phyloP scores from a whole-genome alignment of 1,284 basidiomycete species.

The Sporisorium exsertum region DNA sequence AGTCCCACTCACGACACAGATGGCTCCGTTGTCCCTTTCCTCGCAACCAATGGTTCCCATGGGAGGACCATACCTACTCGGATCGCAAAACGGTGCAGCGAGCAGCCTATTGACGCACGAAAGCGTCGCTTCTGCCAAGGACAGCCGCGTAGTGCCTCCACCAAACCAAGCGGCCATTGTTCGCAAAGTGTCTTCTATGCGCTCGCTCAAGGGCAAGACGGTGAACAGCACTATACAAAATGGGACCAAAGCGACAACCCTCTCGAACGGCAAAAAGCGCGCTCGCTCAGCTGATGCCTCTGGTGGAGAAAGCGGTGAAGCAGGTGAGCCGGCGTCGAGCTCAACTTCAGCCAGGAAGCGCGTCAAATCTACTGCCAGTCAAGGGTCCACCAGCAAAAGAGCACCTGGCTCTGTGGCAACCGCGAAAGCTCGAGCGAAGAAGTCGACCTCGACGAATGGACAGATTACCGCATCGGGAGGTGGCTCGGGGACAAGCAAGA shows the following conservation, averaged over 20 bases:
- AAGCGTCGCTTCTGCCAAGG: constrained; percentile 13
- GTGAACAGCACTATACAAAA: background rate
- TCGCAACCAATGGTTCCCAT: background rate
- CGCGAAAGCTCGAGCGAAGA: constrained; percentile 9
- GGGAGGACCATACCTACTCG: background rate
- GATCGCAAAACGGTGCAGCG: background rate
- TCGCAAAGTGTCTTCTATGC: constrained; percentile 19
- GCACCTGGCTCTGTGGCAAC: background rate
- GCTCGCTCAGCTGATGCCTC: constrained; percentile 4
- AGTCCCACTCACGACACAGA: constrained; percentile 22
- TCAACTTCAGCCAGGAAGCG: constrained; percentile 24
- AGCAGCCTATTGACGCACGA: constrained; percentile 11
- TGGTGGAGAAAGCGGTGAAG: background rate
- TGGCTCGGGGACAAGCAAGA: background rate
- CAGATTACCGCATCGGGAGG: background rate
- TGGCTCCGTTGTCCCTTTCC: constrained; percentile 29
- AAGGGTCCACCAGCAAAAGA: constrained; percentile 7
- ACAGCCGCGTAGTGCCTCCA: constrained; percentile 29
- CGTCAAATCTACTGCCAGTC: constrained; percentile 2
- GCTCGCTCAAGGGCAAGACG: constrained; percentile 24
- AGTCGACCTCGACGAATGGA: background rate
- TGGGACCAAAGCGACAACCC: background rate
- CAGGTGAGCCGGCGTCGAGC: background rate
- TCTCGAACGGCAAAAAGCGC: constrained; percentile 23
- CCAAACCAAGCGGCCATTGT: constrained; percentile 3